phyloP scores from a whole-genome alignment of 495 filamentous ascomycete species.

The Endocarpon pusillum region DNA sequence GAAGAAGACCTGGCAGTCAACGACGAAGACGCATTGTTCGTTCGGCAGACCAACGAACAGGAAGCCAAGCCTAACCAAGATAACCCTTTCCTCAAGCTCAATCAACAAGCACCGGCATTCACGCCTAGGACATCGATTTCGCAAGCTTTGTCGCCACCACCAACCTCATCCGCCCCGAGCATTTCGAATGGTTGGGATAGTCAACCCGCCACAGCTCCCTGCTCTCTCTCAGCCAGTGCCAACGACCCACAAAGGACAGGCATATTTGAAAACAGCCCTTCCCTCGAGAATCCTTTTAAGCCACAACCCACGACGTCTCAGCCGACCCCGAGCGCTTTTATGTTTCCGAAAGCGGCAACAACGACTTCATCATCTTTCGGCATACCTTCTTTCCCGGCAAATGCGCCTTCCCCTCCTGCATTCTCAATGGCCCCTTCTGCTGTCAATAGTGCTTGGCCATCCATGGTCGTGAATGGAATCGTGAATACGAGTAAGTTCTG shows the following conservation, averaged over 20 bases:
- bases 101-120: neutral
- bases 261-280: neutral
- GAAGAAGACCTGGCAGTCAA: neutral
- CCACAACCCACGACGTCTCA: neutral
- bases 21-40: constrained; percentile 1
- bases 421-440: too few species aligned
- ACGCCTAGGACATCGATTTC: neutral
- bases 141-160: neutral
- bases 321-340: too few species aligned
- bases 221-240: neutral
- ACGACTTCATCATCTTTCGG: neutral
- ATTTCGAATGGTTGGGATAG: neutral
- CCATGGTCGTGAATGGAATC: too few species aligned
- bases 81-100: neutral
- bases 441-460: too few species aligned
- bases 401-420: too few species aligned
- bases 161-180: neutral
- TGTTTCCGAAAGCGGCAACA: neutral
- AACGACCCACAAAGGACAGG: neutral
- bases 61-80: neutral
- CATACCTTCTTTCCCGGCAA: constrained; percentile 31
- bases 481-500: too few species aligned
- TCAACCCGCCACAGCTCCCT: neutral
- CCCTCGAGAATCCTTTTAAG: neutral
- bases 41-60: neutral